Percentiles rank a stretch among this genome's conserved stretches.
Conservation (phyloP, 441 rosid genomes). For the Euphorbia celastroides region DNA sequence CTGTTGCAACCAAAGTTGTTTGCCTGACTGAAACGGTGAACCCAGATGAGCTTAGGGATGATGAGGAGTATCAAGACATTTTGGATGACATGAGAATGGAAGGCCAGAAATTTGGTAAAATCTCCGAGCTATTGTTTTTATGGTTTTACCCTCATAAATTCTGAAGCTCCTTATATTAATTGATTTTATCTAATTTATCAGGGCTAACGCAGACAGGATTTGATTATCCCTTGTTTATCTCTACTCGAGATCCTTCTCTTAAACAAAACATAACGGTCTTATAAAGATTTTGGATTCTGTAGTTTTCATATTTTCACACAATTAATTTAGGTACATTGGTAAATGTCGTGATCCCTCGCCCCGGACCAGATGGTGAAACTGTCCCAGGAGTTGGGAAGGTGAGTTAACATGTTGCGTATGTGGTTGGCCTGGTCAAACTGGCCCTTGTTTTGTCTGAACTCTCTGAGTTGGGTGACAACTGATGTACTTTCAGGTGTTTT, state of each 20-base stretch:
- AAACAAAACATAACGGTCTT: not conserved
- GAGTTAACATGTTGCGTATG: not conserved
- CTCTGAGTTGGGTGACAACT: not conserved
- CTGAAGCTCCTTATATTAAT: constrained; percentile 26
- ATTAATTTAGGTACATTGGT: constrained; percentile 66
- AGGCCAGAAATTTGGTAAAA: constrained; percentile 73
- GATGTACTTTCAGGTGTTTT: constrained; percentile 49
- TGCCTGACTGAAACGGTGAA: constrained; percentile 73
- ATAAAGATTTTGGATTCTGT: constrained; percentile 21
- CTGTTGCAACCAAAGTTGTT: constrained; percentile 72
- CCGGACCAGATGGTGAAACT: constrained; percentile 40
- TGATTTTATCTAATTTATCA: constrained; percentile 42
- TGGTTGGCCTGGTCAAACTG: not conserved
- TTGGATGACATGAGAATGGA: constrained; percentile 80
- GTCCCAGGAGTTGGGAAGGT: constrained; percentile 80
- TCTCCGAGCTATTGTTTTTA: not conserved
- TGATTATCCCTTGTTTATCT: constrained; percentile 43
- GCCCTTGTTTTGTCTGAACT: not conserved
- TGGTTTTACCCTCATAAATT: not conserved
- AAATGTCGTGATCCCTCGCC: constrained; percentile 76
- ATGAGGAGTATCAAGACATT: constrained; percentile 76
- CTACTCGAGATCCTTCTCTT: constrained; percentile 24
- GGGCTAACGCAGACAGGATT: constrained; percentile 77
- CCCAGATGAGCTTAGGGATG: constrained; percentile 61
- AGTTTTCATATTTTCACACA: constrained; percentile 32